phyloP scores from a whole-genome alignment of 208 protist genomes.

The Crithidia bombi region DNA sequence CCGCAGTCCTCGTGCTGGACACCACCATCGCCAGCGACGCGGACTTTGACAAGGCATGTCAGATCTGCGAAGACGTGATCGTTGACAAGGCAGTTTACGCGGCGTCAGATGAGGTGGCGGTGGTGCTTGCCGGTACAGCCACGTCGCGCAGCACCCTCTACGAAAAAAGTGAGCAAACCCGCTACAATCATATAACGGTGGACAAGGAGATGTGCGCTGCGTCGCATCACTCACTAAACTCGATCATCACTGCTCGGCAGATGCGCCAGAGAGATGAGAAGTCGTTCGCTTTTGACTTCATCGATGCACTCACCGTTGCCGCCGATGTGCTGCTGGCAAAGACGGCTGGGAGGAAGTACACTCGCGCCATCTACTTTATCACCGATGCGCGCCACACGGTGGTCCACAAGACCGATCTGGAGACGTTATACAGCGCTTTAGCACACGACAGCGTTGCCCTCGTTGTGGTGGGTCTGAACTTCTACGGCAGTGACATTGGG shows the following conservation, averaged over 20 bases:
- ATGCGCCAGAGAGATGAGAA: not conserved
- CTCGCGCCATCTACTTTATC: conserved; percentile 86
- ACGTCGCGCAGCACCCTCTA: conserved; percentile 45
- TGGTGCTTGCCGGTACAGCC: conserved; percentile 65
- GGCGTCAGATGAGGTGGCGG: conserved; percentile 65
- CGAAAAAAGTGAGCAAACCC: conserved; percentile 12
- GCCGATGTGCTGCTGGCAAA: conserved; percentile 70
- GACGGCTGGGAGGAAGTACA: conserved; percentile 51
- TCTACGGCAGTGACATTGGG: not conserved
- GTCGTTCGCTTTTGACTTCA: conserved; percentile 46
- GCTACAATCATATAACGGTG: conserved; percentile 32
- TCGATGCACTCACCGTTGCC: conserved; percentile 87
- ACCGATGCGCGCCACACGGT: conserved; percentile 83
- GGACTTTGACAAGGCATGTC: conserved; percentile 32
- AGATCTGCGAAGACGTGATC: conserved; percentile 39
- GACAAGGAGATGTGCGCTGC: conserved; percentile 6
- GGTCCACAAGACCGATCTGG: conserved; percentile 64
- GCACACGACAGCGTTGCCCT: conserved; percentile 54
- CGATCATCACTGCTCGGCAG: conserved; percentile 3
- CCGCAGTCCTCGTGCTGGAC: conserved; percentile 64
- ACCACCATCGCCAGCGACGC: conserved; percentile 24
- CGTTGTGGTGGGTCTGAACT: conserved; percentile 82
- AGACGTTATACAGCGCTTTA: conserved; percentile 48
- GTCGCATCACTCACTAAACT: conserved; percentile 12
- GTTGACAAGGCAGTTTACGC: conserved; percentile 57